Evolutionary conservation across 345 rosid species (phyloP), one percentile per base, ranked within the genome.

Genomic region (Rhizophora apiculata): DNA sequence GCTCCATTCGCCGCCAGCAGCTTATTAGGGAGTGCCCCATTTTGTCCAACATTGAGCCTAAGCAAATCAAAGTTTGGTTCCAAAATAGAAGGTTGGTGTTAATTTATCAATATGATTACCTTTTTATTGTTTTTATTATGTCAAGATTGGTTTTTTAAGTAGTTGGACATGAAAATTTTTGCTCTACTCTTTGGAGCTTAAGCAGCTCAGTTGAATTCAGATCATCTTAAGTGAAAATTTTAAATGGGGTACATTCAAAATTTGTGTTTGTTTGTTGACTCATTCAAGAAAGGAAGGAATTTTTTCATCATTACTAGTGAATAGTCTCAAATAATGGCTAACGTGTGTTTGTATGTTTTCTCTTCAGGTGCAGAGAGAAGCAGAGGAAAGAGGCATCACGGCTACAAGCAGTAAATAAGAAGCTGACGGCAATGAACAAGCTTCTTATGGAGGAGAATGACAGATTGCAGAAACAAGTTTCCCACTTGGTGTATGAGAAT

Each of bases 1-100:
- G 98, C 80, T 96, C 98, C 31, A 85, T 96, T 76, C 98, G 99
- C 71, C 93, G 98, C 72, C 99, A 92, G 68, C 99, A 96, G 87
- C 74, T 96, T 72, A 96, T 96, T 46, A 85, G 98, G 77, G 99
- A 96, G 81, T 96, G 99, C 79, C 98, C 98, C 6, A 96, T 96
- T 79, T 97, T 96, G 87, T 96, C 97, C 52, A 82, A 96, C 84
- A 92, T 96, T 67, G 99, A 96, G 81, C 98, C 97, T 2, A 96
- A 96, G 76, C 99, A 96, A 81, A 96, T 96, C 84, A 96, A 96
- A 87, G 99, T 96, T 34, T 96, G 98, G 99, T 96, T 96, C 85
- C 99, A 96, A 67, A 96, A 96, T 83, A 83, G 99, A 80, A 96
- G 98, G 99, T 96, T 79, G 6, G 9, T 22, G 37, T 7, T 34